Conservation (phyloP, 495 filamentous ascomycete genomes). For the Penicillium robsamsonii region DNA sequence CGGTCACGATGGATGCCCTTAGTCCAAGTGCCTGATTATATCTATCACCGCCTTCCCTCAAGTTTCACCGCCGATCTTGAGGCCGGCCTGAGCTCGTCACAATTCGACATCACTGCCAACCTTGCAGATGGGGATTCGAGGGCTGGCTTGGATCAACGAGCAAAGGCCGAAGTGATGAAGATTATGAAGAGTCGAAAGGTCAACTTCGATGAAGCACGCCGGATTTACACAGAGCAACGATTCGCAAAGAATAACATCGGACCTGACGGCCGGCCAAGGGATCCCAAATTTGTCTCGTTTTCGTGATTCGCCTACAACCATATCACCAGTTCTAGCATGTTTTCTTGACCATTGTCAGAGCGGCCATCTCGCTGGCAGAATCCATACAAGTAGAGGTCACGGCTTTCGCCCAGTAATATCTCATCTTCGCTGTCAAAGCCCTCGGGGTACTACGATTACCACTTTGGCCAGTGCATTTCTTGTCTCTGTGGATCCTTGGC, state of each 20-base stretch:
- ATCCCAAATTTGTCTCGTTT: constrained; percentile 94
- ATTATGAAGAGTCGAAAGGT: constrained; percentile 83
- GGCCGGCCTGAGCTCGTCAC: constrained; percentile 73
- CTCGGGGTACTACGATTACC: neutral
- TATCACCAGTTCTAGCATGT: neutral
- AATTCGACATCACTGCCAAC: constrained; percentile 80
- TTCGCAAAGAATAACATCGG: constrained; percentile 86
- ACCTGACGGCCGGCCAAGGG: constrained; percentile 79
- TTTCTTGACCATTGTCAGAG: neutral
- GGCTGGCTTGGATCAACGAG: constrained; percentile 72
- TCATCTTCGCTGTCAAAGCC: neutral
- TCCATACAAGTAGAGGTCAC: neutral
- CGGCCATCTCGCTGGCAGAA: neutral
- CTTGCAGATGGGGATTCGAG: constrained; percentile 72
- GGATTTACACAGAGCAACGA: constrained; percentile 76
- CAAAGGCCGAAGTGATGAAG: constrained; percentile 73
- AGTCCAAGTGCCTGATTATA: constrained; percentile 56
- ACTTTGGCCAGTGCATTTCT: neutral
- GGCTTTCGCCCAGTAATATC: neutral
- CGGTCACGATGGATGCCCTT: constrained; percentile 71
- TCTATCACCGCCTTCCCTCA: constrained; percentile 71
- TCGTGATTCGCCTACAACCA: constrained; percentile 48
- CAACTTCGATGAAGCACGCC: constrained; percentile 86
- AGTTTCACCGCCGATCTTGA: constrained; percentile 80
- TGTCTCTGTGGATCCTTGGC: constrained; percentile 1